Evolutionary conservation across 1,284 basidiomycete species (phyloP), one percentile per base, ranked within the genome.

Genomic region (Filobasidium uniguttulatum): DNA sequence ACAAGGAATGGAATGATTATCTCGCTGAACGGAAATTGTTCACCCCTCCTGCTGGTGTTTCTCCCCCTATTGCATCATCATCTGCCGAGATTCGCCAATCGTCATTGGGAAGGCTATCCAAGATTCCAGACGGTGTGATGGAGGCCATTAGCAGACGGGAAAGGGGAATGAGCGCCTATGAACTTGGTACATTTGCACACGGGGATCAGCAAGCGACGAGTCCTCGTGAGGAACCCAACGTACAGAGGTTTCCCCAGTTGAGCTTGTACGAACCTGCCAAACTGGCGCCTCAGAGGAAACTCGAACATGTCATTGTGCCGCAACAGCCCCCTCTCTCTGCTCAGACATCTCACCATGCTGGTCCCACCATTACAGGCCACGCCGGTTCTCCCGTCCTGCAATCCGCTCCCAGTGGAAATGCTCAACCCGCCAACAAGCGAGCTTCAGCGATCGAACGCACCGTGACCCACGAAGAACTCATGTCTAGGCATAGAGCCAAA

Each of bases 381-480:
- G 40, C 56, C 49, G 12, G 46, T 50, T 30, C 56, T 45, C 19
- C 33, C 44, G 2, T 43, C 49, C 36, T 52, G 46, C 22, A 22
- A 29, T 23, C n/a, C 15, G 25, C 20, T 12, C 29, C 20, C 2
- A 1, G 20, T 2, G 48, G 44, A 7, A 22, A 22, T 22, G 46
- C 35, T 37, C 34, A 43, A 3, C 49, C 45, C 9, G 26, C 37
- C 8, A 15, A 31, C 3, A n/a, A 38, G 23, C 17, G 33, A 31
- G n/a, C 47, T 46, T 17, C 44, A 37, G n/a, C 9, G 9, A 31
- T 45, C 22, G 43, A 35, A 26, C 54, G 55, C 9, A 57, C 62
- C 3, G 64, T 69, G 59, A 66, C 67, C 5, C 60, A 61, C 19
- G 65, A 69, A 25, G 65, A 71, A 47, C 60, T 71, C 5, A 57